Base-by-base conservation (phyloP, 352 stramenopile genomes). In the Phytophthora niederhauseri region DNA sequence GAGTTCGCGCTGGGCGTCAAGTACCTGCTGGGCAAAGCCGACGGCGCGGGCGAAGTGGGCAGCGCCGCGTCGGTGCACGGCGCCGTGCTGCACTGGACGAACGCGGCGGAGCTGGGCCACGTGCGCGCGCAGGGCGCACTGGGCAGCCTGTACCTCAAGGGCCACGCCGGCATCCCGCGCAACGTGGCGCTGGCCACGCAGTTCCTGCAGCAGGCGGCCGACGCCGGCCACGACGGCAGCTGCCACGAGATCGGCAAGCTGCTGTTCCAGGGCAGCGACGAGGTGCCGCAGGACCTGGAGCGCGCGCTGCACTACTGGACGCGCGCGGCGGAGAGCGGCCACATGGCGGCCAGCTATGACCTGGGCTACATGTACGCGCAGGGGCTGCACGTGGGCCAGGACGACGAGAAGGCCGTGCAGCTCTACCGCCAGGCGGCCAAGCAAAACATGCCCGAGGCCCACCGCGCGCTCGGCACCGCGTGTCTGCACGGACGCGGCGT, bases 221-320 rank as follows among this genome's bases (percentile, higher is more conserved):
- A 93, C 53, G 75, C 77, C 7, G 87, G 85, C 17, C 85, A 95
- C 68, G 79, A 75, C 41, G 76, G 79, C 54, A 91, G 79, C 51
- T 91, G 85, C 70, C 84, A 95, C 51, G 84, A 93, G 51, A 66
- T 93, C 5, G 87, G 87, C 49, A 93, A 90, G 66, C 79, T 95
- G 11, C 86, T 80, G 36, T 87, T 92, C 59, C 73, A 87, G 48
- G 82, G 85, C 41, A 77, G 69, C 55, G 60, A 77, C 17, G 57
- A 68, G 4, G 63, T 78, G 12, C 57, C 61, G 31, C 63, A 64
- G 2, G 68, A 91, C 61, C 57, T 78, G 22, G 70, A 63, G 20
- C 58, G 50, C 4, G 82, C 89, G 46, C 64, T 95, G 17, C 52
- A 78, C 15, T 95, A 93, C 75, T 96, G 85, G 85, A 70, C 61